Base-by-base conservation (phyloP, 129 eudicot genomes). In the Saposhnikovia divaricata region DNA sequence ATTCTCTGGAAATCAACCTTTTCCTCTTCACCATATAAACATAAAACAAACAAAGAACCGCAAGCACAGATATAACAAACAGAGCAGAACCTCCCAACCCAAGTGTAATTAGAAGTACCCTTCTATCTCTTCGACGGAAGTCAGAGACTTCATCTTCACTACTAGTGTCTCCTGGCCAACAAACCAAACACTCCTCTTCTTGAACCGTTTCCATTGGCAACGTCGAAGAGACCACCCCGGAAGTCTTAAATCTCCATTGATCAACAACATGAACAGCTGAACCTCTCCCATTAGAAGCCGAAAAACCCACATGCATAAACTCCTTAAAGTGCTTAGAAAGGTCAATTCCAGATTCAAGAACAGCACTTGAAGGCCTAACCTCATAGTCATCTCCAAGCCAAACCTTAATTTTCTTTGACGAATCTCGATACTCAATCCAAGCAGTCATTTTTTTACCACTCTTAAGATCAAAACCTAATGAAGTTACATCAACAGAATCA, bases 301-400 rank as follows among this genome's bases (percentile, higher is more conserved):
- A 79, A 43, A 92, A 92, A 3, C 97, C 97, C 5, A 90, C 92
- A 50, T 85, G 85, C 97, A 92, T 92, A 77, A 85, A 90, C 79
- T 88, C 92, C 42, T 85, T 86, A 25, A 91, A 80, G 11, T 76
- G 74, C 38, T 69, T 80, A 0, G 92, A 88, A 59, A 92, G 70
- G 79, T 92, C 91, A 37, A 92, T 74, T 0, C 59, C 80, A 4
- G 84, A 80, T 2, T 43, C 84, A 9, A 92, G 87, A 83, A 88
- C 42, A 34, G 95, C 85, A 34, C 10, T 75, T 7, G 27, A n/a
- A 12, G 95, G 97, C 85, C 77, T 89, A 57, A 75, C 40, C 10
- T 66, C 69, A 0, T 86, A 43, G 39, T 82, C 85, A 39, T 82
- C 85, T 31, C 92, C 90, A 15, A 87, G 83, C 93, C 92, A 91